phyloP scores from a whole-genome alignment of 2,329 filamentous ascomycete species.

The Lecanicillium sp. region DNA sequence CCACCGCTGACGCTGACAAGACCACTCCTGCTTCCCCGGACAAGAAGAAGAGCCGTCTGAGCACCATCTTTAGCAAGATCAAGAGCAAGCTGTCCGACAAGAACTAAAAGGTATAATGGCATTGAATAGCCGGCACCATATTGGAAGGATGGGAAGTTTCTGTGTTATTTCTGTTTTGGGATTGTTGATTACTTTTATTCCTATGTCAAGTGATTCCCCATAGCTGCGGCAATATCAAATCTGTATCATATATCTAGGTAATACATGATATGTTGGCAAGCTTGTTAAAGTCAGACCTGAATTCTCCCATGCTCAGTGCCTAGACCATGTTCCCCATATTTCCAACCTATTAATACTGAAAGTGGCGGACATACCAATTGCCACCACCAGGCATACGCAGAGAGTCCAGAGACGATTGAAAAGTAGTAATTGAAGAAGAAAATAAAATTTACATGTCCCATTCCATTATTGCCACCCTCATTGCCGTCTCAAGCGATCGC shows the following conservation, averaged over 20 bases:
- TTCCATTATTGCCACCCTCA: too few relatives aligned
- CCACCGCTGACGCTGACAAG: constrained; percentile 13
- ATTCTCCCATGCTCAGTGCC: constrained; percentile 6
- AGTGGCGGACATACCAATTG: neutral
- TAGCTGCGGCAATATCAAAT: constrained; percentile 12
- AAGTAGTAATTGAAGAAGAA: too few relatives aligned
- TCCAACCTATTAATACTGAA: neutral
- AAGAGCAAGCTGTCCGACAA: constrained; percentile 39
- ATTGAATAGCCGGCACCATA: neutral
- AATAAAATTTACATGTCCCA: too few relatives aligned
- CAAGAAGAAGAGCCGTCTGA: constrained; percentile 63
- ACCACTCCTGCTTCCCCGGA: too few relatives aligned
- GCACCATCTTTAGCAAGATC: constrained; percentile 55
- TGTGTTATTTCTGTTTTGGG: constrained; percentile 20
- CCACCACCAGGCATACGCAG: too few relatives aligned
- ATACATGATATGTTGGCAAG: constrained; percentile 26
- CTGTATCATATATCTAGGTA: constrained; percentile 29
- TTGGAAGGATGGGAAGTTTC: neutral
- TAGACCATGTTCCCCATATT: too few relatives aligned
- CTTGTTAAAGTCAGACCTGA: neutral
- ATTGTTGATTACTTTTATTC: constrained; percentile 30
- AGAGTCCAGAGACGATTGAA: too few relatives aligned
- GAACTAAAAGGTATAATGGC: constrained; percentile 17
- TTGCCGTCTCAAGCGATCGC: too few relatives aligned
- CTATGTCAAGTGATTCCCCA: constrained; percentile 34